Evolutionary conservation across 2,329 filamentous ascomycete species (phyloP).

Genomic region (Aspergillus hortae): DNA sequence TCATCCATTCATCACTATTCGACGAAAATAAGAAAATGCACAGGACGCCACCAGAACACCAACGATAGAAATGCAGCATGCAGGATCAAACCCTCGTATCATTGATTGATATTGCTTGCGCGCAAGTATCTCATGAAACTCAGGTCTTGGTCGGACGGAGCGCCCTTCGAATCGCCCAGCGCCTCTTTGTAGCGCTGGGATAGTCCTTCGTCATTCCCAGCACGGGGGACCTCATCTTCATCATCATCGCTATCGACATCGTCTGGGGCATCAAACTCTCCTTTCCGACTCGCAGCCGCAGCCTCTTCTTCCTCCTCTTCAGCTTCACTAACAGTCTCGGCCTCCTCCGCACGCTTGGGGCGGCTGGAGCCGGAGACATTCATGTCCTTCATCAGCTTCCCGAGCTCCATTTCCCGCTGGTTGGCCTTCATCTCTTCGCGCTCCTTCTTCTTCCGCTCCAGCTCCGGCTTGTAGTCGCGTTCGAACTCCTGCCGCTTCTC

Average conservation of each 20-base stretch:
- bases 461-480: constrained; percentile 84
- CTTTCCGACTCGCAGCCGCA: constrained; percentile 19
- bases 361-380: constrained; percentile 48
- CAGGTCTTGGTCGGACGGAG: constrained; percentile 44
- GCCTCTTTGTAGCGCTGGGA: constrained; percentile 75
- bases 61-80: neutral
- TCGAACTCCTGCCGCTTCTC: constrained; percentile 87
- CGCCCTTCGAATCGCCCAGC: constrained; percentile 52
- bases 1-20: neutral
- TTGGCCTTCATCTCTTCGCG: constrained; percentile 71
- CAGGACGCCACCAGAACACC: neutral
- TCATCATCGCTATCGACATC: constrained; percentile 53
- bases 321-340: constrained; percentile 47
- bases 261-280: constrained; percentile 46
- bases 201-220: constrained; percentile 62
- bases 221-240: constrained; percentile 58
- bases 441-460: constrained; percentile 72
- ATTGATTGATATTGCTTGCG: constrained; percentile 33
- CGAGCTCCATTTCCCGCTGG: constrained; percentile 74
- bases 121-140: constrained; percentile 51
- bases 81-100: neutral
- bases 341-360: constrained; percentile 22
- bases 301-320: constrained; percentile 49
- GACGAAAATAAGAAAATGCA: neutral
- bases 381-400: constrained; percentile 95